These are phyloP conservation scores for Proteromonas lacertae DNA, from an alignment of 352 stramenopile species.

Conservation along the genomic window DNA sequence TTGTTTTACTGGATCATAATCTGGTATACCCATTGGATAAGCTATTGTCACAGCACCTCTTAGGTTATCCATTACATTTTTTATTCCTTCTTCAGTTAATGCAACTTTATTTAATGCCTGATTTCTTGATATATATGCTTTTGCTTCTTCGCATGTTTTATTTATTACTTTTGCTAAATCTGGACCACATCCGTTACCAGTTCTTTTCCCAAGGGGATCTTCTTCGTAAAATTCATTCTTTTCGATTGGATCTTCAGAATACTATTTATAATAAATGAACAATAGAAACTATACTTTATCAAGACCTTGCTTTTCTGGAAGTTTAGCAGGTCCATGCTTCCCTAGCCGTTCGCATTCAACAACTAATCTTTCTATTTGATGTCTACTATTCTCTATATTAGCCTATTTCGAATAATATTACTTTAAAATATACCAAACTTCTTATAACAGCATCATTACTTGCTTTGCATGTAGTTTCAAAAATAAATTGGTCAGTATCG, in stretches of 20 bases:
- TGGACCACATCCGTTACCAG: constrained; percentile 35
- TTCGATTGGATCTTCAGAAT: constrained; percentile 12
- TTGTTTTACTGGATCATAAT: constrained; percentile 37
- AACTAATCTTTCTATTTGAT: constrained; percentile 25
- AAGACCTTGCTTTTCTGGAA: constrained; percentile 30
- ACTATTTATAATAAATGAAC: neutral
- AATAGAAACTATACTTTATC: constrained; percentile 17
- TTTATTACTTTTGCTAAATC: constrained; percentile 31
- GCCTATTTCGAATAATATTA: constrained; percentile 2
- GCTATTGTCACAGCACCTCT: constrained; percentile 42
- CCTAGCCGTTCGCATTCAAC: constrained; percentile 31
- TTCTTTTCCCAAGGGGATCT: constrained; percentile 39
- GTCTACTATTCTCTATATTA: constrained; percentile 29
- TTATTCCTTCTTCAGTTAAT: constrained; percentile 20
- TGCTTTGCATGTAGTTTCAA: constrained; percentile 27
- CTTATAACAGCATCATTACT: constrained; percentile 38
- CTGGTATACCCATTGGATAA: constrained; percentile 67
- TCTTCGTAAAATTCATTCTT: constrained; percentile 34
- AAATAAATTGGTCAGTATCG: constrained; percentile 51
- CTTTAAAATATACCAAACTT: constrained; percentile 16
- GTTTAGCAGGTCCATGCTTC: constrained; percentile 39
- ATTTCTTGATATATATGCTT: constrained; percentile 18
- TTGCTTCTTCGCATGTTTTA: constrained; percentile 28
- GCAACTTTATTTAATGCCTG: constrained; percentile 25
- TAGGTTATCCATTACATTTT: constrained; percentile 64